Evolutionary conservation across 2,329 filamentous ascomycete species (phyloP), one percentile per base, ranked within the genome.

Genomic region (Paracoccidioides lutzii): DNA sequence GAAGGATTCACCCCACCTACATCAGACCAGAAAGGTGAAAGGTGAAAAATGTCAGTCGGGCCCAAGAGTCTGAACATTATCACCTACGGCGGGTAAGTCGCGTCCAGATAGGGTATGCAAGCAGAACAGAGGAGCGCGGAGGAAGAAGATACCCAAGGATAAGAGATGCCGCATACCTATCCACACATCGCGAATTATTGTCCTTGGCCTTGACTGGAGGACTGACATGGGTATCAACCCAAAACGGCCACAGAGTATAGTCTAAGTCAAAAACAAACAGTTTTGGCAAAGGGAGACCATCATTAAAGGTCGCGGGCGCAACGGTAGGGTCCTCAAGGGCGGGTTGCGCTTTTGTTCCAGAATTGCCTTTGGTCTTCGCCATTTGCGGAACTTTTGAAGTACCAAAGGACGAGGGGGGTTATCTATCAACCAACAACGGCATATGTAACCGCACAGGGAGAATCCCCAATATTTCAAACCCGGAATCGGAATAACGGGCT

Each of bases 241-340:
- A 97, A 73, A 96, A 96, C 4, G 90, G 90, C 93, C 91, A 97
- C n/a, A 97, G 78, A 0, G 93, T 97, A 77, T 96, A 97, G 77
- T 97, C 91, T 59, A 97, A 82, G 70, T 97, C 93, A 74, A 97
- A 96, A 60, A 93, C 87, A 64, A 97, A 80, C 62, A 95, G 79
- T 59, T 84, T 83, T 0, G 90, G 90, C 1, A 95, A 79, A 0
- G 89, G 87, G 0, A 83, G 79, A 44, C 81, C 78, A 62, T 85
- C 82, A 58, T 73, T 81, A 71, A 85, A 82, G 10, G 80, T 83
- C 14, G 73, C 68, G 3, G 79, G 79, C 59, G 69, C 68, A 42
- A 73, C 55, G 44, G 51, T 46, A 9, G 57, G 35, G 37, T 59
- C 58, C 43, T 58, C 57, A n/a, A 60, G 49, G 9, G 45, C 53